Evolutionary conservation across 23 red algal species (phyloP), one percentile per base, ranked within the genome.

Genomic region (Gracilaria gracilis): DNA sequence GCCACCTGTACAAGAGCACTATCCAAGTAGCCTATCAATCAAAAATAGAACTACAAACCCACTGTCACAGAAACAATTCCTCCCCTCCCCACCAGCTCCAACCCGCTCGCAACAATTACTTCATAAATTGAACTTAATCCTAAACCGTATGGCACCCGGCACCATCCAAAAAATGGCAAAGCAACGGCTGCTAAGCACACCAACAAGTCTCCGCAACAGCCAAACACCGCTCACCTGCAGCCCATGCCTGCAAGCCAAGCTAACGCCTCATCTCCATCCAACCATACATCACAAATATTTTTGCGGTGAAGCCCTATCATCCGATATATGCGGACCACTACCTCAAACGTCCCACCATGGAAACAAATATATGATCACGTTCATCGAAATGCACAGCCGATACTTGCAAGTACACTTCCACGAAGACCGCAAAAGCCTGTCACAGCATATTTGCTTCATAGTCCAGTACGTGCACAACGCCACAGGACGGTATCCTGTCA

Each of bases 311-410:
- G 42, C 42, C 4, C 4, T 46, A 4, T 7, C 42, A 46, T 46
- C 42, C 42, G 42, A 46, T 11, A 46, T 46, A 7, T 46, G 4
- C 42, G 42, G 42, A 7, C 42, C 51, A 25, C 35, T n/a, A 32
- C 14, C 24, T 12, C 17, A 31, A 31, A 1, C n/a, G 21, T 82
- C 79, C 9, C 49, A 32, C 6, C 49, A 82, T 37, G 51, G 49
- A 14, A 57, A 82, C 11, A 9, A 28, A 7, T 47, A 82, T 37
- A 37, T 61, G 25, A 32, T 82, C 47, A 82, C 79, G 7, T 61
- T 33, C 25, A 51, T 61, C 11, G 47, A 61, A 32, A 50, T 16
- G 0, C 61, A 14, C 49, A 82, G 50, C 51, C 79, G 42, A 57
- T 59, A 37, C 36, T 16, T 61, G 19, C 48, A 54, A 24, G 44